Conservation (phyloP, 2,329 filamentous ascomycete genomes). For the Penicillium janthinellum region DNA sequence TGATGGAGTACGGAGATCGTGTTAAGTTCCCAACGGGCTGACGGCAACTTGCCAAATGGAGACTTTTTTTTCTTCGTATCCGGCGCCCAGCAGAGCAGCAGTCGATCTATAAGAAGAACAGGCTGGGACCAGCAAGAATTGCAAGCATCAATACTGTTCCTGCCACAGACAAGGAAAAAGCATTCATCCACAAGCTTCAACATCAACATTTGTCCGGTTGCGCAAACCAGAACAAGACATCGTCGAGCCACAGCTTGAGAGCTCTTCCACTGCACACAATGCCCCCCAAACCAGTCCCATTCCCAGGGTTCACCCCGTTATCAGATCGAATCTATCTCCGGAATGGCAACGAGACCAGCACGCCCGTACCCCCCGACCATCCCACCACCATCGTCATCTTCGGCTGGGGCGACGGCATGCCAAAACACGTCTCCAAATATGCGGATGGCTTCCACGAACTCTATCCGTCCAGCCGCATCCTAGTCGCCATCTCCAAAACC, state of each 20-base stretch:
- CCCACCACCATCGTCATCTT: constrained; percentile 49
- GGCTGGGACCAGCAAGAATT: background rate
- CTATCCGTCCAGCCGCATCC: constrained; percentile 54
- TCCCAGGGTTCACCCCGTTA: constrained; percentile 52
- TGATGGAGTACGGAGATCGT: background rate
- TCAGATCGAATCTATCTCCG: constrained; percentile 53
- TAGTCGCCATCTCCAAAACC: constrained; percentile 56
- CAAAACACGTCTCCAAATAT: constrained; percentile 61
- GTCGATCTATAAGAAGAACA: background rate
- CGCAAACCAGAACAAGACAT: background rate
- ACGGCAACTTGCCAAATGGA: background rate
- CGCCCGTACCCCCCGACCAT: constrained; percentile 32
- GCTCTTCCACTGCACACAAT: constrained; percentile 5
- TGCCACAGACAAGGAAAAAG: background rate
- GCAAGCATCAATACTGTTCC: background rate
- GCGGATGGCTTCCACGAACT: constrained; percentile 54
- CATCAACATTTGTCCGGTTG: background rate
- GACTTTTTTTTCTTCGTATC: background rate
- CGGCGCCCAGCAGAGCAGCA: background rate
- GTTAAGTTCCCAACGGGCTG: background rate
- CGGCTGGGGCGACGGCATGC: constrained; percentile 60
- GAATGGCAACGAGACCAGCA: constrained; percentile 21
- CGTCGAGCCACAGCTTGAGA: too few relatives aligned
- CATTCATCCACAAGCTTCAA: background rate
- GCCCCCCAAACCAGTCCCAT: constrained; percentile 25